phyloP scores from a whole-genome alignment of 345 rosid species.

The Camelina hispida region DNA sequence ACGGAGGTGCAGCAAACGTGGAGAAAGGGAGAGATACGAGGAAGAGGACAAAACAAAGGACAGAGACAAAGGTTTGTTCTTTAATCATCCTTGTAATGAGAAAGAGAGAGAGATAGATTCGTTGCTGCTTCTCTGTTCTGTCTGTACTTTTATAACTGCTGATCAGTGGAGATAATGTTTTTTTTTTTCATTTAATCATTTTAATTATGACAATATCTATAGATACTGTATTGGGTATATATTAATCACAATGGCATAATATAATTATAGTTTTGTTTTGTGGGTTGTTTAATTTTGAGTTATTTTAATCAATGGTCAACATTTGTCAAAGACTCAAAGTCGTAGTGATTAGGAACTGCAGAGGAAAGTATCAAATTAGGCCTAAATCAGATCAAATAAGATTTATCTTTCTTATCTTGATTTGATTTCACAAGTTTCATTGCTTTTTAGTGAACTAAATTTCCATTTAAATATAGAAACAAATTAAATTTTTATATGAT shows the following conservation, averaged over 20 bases:
- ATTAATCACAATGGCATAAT: not conserved
- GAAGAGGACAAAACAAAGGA: conserved; percentile 10
- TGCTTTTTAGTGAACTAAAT: too few relatives aligned
- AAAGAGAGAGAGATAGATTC: not conserved
- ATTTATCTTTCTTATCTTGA: too few relatives aligned
- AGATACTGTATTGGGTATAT: not conserved
- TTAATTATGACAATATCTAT: not conserved
- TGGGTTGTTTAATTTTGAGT: too few relatives aligned
- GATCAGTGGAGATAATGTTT: not conserved
- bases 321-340: not conserved
- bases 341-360: not conserved
- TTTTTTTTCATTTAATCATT: not conserved
- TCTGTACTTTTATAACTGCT: conserved; percentile 20
- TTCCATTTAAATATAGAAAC: too few relatives aligned
- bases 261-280: too few relatives aligned
- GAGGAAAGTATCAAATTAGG: not conserved
- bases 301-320: too few relatives aligned
- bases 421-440: too few relatives aligned
- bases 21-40: conserved; percentile 10
- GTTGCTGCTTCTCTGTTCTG: conserved; percentile 3
- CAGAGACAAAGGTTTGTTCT: conserved; percentile 1
- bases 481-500: too few relatives aligned
- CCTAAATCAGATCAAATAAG: not conserved
- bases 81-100: not conserved
- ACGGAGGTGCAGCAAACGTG: conserved; percentile 25